phyloP scores from a whole-genome alignment of 768 basidiomycete genomes.

The Pisolithus albus region DNA sequence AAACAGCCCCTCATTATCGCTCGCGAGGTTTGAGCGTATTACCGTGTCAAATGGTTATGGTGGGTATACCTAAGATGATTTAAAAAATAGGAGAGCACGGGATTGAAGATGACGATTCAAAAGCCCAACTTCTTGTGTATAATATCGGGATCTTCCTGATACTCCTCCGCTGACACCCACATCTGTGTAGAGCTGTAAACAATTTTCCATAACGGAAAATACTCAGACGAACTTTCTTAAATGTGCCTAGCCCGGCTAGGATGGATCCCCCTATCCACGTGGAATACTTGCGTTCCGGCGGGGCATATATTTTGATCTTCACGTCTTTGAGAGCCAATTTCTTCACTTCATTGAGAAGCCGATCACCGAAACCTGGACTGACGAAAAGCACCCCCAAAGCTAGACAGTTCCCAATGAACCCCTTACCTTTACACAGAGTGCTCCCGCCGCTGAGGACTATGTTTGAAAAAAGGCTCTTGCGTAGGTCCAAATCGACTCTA shows the following conservation, averaged over 20 bases:
- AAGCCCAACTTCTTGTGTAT: slow-evolving; percentile 95
- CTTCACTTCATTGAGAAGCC: slow-evolving; percentile 93
- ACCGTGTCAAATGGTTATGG: slow-evolving; percentile 24
- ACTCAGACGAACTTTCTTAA: slow-evolving; percentile 73
- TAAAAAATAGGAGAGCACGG: slow-evolving; percentile 9
- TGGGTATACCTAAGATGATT: slow-evolving; percentile 21
- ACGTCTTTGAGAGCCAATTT: slow-evolving; percentile 91
- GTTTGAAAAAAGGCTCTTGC: slow-evolving; percentile 93
- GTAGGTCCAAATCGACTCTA: slow-evolving; percentile 90
- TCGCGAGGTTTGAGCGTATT: slow-evolving; percentile 24
- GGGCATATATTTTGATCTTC: slow-evolving; percentile 98
- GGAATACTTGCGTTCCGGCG: slow-evolving; percentile 98
- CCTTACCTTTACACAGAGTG: slow-evolving; percentile 84
- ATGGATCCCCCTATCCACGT: slow-evolving; percentile 98
- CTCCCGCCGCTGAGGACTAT: slow-evolving; percentile 96
- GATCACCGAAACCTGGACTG: slow-evolving; percentile 84
- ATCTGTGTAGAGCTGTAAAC: slow-evolving; percentile 47
- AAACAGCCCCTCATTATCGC: slow-evolving; percentile 20
- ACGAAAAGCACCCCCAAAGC: slow-evolving; percentile 15
- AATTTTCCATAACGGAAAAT: too few species aligned
- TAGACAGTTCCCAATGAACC: slow-evolving; percentile 1
- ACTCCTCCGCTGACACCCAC: slow-evolving; percentile 99
- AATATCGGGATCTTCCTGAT: slow-evolving; percentile 97
- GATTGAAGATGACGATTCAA: slow-evolving; percentile 25
- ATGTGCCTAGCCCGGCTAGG: slow-evolving; percentile 89